A percentile compares a stretch with the other conserved stretches of the same genome.
Conservation (phyloP, 345 rosid species). For the Physaria fendleri region DNA sequence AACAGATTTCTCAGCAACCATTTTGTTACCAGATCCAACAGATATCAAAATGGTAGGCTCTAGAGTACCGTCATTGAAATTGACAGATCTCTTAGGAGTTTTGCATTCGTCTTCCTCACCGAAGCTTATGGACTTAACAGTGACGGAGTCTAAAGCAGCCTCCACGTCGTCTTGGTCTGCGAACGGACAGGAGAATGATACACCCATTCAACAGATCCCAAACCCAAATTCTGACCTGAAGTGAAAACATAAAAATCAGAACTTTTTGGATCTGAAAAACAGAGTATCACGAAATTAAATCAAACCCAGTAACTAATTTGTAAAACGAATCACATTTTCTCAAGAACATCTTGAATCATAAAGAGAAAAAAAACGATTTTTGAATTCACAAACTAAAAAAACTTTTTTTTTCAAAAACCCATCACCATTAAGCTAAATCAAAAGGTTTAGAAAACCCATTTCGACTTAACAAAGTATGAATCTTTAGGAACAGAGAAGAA, state of each 20-base stretch:
- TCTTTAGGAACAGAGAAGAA: neutral
- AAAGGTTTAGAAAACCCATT: neutral
- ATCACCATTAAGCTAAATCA: neutral
- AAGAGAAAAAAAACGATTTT: neutral
- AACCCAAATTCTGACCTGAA: conserved; percentile 22
- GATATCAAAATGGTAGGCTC: conserved; percentile 65
- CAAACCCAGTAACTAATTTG: neutral
- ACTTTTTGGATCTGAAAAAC: conserved; percentile 33
- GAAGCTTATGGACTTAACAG: conserved; percentile 67
- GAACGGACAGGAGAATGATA: conserved; percentile 54
- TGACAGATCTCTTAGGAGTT: conserved; percentile 62
- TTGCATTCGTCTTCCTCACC: conserved; percentile 50
- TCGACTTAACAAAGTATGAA: neutral
- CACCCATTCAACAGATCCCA: conserved; percentile 54
- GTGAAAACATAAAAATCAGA: neutral
- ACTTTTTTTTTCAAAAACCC: neutral
- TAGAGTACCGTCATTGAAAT: conserved; percentile 42
- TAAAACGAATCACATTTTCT: neutral
- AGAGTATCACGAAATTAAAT: conserved; percentile 1
- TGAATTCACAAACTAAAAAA: neutral
- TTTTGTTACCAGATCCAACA: conserved; percentile 65
- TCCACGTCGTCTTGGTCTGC: conserved; percentile 53
- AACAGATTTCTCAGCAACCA: conserved; percentile 66
- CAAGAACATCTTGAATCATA: neutral
- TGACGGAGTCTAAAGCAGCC: conserved; percentile 54